Evolutionary conservation across 148 eudicot species (phyloP).

Genomic region (Cornus controversa): DNA sequence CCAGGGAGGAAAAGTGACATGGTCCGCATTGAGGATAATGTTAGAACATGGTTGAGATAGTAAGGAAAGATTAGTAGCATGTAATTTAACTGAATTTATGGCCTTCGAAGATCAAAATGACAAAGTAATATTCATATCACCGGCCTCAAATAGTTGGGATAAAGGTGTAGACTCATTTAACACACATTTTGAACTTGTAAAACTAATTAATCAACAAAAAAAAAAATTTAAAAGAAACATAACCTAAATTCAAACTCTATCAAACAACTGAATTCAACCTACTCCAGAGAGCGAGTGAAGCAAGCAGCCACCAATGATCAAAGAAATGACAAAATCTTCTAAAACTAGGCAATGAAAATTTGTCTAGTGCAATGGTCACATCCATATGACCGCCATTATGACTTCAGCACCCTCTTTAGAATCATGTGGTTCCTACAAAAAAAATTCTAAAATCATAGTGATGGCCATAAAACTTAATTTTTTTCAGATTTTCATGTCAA

Average conservation of each 20-base stretch:
- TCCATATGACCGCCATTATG: not conserved
- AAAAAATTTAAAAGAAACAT: not conserved
- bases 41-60: no score
- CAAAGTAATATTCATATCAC: no score
- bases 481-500: not conserved
- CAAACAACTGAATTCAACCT: not conserved
- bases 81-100: no score
- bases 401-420: no score
- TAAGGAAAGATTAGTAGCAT: no score
- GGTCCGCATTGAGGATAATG: no score
- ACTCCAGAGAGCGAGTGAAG: not conserved
- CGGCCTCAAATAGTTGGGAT: no score
- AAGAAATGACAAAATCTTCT: not conserved
- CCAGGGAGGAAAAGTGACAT: no score
- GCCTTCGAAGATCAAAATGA: no score
- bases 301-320: not conserved
- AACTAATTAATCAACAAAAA: not conserved
- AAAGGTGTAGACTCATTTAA: not conserved
- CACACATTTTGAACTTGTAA: not conserved
- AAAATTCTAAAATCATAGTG: not conserved
- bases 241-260: not conserved
- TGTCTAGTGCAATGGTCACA: not conserved
- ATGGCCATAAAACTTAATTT: not conserved
- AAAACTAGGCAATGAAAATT: not conserved
- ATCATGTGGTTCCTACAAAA: not conserved